A percentile compares a stretch with the other conserved stretches of the same genome.
phyloP scores from a whole-genome alignment of 306 rosid species.

The Quercus gilva region DNA sequence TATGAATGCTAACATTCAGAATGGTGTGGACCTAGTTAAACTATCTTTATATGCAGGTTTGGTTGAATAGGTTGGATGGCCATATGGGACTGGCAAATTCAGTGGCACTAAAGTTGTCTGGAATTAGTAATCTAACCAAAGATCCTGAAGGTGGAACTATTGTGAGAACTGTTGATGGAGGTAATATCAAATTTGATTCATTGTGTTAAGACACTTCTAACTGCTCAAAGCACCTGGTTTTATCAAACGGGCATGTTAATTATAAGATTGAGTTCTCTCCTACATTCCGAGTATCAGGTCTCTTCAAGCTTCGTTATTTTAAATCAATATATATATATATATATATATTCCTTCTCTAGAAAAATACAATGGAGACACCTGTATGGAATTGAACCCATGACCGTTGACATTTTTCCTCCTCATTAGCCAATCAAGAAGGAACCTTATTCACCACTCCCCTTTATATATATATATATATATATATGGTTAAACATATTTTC shows the following conservation, averaged over 20 bases:
- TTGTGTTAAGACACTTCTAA: background rate
- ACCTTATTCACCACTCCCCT: too few relatives aligned
- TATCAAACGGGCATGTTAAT: background rate
- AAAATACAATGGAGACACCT: too few relatives aligned
- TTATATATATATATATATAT: too few relatives aligned
- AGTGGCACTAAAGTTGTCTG: slow-evolving; percentile 59
- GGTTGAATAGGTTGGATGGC: slow-evolving; percentile 78
- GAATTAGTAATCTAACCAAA: slow-evolving; percentile 49
- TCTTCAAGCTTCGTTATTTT: background rate
- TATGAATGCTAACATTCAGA: background rate
- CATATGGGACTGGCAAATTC: slow-evolving; percentile 89
- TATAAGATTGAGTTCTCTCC: background rate
- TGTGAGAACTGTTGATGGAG: slow-evolving; percentile 53
- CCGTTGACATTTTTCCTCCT: too few relatives aligned
- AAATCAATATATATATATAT: too few relatives aligned
- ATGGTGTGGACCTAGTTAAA: slow-evolving; percentile 17
- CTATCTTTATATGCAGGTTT: slow-evolving; percentile 48
- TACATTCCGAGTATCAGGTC: background rate
- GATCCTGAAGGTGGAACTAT: slow-evolving; percentile 79
- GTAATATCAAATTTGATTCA: slow-evolving; percentile 28
- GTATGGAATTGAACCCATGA: too few relatives aligned
- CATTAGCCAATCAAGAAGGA: too few relatives aligned
- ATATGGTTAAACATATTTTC: too few relatives aligned
- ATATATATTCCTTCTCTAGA: too few relatives aligned
- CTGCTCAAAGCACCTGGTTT: background rate